A percentile compares a stretch with the other conserved stretches of the same genome.
These are phyloP conservation scores for Henckelia pumila DNA, from an alignment of 257 asterid genomes.

Conservation along the genomic window DNA sequence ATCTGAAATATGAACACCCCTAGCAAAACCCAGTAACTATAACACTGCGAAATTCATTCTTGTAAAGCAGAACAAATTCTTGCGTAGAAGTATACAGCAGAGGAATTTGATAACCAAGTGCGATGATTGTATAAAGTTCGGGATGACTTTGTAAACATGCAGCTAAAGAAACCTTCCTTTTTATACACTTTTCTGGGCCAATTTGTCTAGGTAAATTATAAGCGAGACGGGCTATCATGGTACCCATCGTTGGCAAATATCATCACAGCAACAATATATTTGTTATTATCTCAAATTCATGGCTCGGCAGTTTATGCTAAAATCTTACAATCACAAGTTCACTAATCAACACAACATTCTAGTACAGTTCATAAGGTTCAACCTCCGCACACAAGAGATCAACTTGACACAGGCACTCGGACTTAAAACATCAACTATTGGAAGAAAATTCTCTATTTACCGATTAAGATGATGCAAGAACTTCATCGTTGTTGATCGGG, in stretches of 20 bases:
- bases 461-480: neutral
- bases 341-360: neutral
- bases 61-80: neutral
- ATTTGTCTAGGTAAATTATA: neutral
- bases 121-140: neutral
- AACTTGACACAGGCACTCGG: neutral
- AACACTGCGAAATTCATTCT: neutral
- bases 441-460: neutral
- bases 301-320: neutral
- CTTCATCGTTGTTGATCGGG: neutral
- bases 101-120: neutral
- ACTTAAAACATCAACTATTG: neutral
- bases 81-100: neutral
- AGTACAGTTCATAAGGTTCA: conserved; percentile 1
- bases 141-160: neutral
- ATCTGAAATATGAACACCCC: no score
- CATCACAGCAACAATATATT: neutral
- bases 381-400: neutral
- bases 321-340: conserved; percentile 7
- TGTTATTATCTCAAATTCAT: neutral
- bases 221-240: neutral
- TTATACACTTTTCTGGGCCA: neutral
- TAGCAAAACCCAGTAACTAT: no score
- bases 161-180: neutral
- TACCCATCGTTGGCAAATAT: neutral